Evolutionary conservation across 306 rosid genomes (phyloP).

Genomic region (Lablab purpureus): DNA sequence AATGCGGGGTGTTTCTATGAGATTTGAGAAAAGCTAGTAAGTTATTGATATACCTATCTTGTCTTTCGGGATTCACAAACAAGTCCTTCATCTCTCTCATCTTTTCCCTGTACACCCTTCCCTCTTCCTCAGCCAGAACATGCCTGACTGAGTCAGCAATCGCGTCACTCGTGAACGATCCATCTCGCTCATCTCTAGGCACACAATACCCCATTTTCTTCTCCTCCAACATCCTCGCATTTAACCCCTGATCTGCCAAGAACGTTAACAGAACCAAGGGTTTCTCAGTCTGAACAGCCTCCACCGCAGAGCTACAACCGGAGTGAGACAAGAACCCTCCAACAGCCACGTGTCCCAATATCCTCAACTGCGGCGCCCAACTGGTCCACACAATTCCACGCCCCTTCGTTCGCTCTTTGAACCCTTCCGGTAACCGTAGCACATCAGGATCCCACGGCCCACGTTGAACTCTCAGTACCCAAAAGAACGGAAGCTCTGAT

Average conservation of each 20-base stretch:
- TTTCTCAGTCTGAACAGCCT: conserved; percentile 43
- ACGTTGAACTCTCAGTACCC: conserved; percentile 45
- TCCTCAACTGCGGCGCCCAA: conserved; percentile 59
- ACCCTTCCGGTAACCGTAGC: conserved; percentile 55
- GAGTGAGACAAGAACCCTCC: conserved; percentile 60
- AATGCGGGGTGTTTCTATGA: too few relatives aligned
- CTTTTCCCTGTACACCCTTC: conserved; percentile 48
- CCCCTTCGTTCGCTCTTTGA: conserved; percentile 50
- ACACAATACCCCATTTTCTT: conserved; percentile 48
- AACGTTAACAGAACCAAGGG: conserved; percentile 37
- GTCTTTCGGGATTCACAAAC: conserved; percentile 45
- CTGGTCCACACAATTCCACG: conserved; percentile 51
- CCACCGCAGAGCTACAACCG: conserved; percentile 58
- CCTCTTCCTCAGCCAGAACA: conserved; percentile 48
- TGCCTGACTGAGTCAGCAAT: conserved; percentile 51
- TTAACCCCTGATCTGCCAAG: conserved; percentile 41
- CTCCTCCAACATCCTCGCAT: conserved; percentile 51
- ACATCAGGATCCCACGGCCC: conserved; percentile 12
- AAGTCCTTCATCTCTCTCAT: conserved; percentile 47
- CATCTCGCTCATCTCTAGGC: conserved; percentile 49
- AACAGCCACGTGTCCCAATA: conserved; percentile 47
- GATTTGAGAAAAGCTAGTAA: too few relatives aligned
- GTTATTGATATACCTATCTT: too few relatives aligned
- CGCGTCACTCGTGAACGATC: conserved; percentile 43
- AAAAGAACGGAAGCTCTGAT: conserved; percentile 49